Percentiles rank a stretch among this genome's conserved stretches.
Conservation (phyloP, 2,329 filamentous ascomycete species). For the Lecanoromycetidae sp. region DNA sequence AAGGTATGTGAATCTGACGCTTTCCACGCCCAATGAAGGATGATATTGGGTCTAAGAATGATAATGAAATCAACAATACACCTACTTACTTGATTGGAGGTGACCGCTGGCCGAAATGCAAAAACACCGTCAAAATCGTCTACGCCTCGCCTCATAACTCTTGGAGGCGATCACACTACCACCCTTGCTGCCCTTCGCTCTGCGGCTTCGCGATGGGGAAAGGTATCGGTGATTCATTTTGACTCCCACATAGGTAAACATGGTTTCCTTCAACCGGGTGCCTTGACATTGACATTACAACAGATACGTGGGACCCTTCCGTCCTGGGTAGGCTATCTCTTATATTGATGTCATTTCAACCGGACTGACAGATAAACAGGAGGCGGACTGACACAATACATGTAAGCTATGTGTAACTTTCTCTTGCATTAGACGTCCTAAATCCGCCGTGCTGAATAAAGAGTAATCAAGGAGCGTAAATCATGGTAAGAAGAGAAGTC, state of each 20-base stretch:
- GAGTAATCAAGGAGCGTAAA: not conserved
- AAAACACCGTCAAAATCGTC: constrained; percentile 29
- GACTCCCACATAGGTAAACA: constrained; percentile 37
- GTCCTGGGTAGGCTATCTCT: constrained; percentile 26
- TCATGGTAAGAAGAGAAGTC: not conserved
- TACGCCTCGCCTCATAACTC: constrained; percentile 40
- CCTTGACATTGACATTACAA: not conserved
- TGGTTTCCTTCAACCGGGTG: constrained; percentile 21
- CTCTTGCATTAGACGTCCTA: too few species aligned
- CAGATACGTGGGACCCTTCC: constrained; percentile 44
- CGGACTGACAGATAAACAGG: constrained; percentile 20
- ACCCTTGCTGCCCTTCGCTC: constrained; percentile 42
- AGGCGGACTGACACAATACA: constrained; percentile 19
- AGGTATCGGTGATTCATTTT: constrained; percentile 47
- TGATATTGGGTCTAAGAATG: constrained; percentile 15
- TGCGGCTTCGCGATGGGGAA: constrained; percentile 37
- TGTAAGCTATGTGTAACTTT: not conserved
- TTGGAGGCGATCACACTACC: constrained; percentile 47
- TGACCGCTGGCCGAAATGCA: constrained; percentile 35
- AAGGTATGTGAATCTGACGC: constrained; percentile 24
- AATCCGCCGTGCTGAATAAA: not conserved
- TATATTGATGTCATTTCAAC: not conserved
- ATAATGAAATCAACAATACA: not conserved
- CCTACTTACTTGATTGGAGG: constrained; percentile 13
- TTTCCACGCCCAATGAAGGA: not conserved